Evolutionary conservation across 352 stramenopile genomes (phyloP).

Genomic region (Phytophthora crassamura): DNA sequence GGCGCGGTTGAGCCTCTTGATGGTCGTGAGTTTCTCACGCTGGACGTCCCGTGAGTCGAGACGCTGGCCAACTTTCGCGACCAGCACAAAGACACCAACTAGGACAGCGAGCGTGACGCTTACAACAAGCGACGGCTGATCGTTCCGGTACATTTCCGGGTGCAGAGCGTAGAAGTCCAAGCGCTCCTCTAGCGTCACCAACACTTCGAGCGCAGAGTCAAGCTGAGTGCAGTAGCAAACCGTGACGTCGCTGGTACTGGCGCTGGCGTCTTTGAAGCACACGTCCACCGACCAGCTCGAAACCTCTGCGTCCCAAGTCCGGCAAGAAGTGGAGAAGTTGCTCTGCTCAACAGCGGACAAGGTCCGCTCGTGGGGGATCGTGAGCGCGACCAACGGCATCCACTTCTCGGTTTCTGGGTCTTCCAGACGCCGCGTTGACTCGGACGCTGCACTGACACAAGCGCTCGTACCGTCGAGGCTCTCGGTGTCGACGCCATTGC

Average conservation of each 20-base stretch:
- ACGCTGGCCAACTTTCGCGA: conserved; percentile 38
- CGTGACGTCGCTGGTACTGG: conserved; percentile 46
- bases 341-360: conserved; percentile 52
- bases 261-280: conserved; percentile 65
- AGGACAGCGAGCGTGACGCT: conserved; percentile 48
- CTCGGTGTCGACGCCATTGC: conserved; percentile 33
- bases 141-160: conserved; percentile 67
- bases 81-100: conserved; percentile 42
- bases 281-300: conserved; percentile 53
- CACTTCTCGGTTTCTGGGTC: conserved; percentile 21
- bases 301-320: conserved; percentile 51
- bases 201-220: conserved; percentile 64
- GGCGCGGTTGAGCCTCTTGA: conserved; percentile 63
- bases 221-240: conserved; percentile 74
- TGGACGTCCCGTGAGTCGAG: conserved; percentile 46
- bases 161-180: conserved; percentile 68
- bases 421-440: conserved; percentile 18
- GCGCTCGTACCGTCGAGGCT: conserved; percentile 41
- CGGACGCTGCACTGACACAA: conserved; percentile 44
- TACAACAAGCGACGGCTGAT: conserved; percentile 58
- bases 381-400: conserved; percentile 52
- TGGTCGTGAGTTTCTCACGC: conserved; percentile 58
- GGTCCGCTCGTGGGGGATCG: conserved; percentile 55
- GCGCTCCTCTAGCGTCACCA: conserved; percentile 68
- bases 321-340: conserved; percentile 71